phyloP scores from a whole-genome alignment of 257 asterid genomes.

The Solanum lignicaule region DNA sequence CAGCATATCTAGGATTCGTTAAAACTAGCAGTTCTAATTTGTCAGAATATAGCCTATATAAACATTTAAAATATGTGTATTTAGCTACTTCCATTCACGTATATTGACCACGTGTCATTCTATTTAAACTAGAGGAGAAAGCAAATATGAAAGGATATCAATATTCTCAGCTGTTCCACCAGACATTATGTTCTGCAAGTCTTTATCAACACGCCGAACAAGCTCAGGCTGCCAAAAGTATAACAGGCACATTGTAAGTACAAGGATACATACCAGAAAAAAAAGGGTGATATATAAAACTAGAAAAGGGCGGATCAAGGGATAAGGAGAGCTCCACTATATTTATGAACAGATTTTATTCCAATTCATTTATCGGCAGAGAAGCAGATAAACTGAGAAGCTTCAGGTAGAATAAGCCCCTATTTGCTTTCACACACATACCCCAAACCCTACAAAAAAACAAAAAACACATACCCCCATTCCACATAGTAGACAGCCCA shows the following conservation, averaged over 20 bases:
- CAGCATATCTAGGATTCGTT: not conserved
- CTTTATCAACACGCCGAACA: conserved; percentile 86
- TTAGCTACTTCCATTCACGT: not conserved
- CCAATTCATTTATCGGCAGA: not conserved
- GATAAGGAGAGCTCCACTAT: not conserved
- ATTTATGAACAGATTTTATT: not conserved
- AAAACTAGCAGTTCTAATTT: not conserved
- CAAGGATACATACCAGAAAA: not conserved
- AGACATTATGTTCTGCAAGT: conserved; percentile 88
- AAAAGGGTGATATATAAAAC: not conserved
- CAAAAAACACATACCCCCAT: not conserved
- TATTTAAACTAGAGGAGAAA: not conserved
- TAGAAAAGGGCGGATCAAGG: not conserved
- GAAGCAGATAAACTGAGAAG: not conserved
- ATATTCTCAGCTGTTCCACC: conserved; percentile 87
- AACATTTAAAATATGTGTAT: not conserved
- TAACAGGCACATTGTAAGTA: not conserved
- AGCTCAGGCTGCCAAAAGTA: conserved; percentile 84
- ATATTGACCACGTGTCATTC: not conserved
- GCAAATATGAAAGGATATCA: conserved; percentile 53
- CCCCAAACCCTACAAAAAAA: not conserved
- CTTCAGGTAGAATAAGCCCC: not conserved
- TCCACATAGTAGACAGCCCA: not conserved
- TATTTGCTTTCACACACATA: not conserved
- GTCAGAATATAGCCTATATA: not conserved